phyloP scores from a whole-genome alignment of 306 rosid genomes.

The barrel medic (Medicago truncatula) region DNA sequence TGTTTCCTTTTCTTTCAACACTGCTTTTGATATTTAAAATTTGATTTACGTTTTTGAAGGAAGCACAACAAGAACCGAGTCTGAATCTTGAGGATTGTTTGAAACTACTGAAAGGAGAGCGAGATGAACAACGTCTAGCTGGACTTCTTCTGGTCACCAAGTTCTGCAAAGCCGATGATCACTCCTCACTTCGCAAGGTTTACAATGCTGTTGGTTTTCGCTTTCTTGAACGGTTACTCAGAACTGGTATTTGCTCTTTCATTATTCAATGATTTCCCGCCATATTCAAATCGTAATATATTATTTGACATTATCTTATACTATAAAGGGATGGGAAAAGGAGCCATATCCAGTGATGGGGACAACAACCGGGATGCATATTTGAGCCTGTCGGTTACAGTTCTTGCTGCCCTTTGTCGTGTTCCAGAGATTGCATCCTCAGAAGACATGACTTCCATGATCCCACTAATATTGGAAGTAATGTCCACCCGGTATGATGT shows the following conservation, averaged over 20 bases:
- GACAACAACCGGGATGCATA: conserved; percentile 70
- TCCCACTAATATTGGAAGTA: conserved; percentile 69
- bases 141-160: conserved; percentile 88
- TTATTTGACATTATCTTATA: conserved; percentile 1
- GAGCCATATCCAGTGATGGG: conserved; percentile 46
- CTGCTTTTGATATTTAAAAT: not conserved
- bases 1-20: not conserved
- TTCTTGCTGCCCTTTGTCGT: conserved; percentile 83
- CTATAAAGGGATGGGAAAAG: conserved; percentile 65
- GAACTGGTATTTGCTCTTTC: conserved; percentile 63
- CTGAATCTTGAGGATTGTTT: conserved; percentile 77
- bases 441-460: conserved; percentile 66
- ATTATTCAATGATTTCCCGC: not conserved
- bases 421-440: conserved; percentile 82
- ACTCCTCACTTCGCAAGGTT: conserved; percentile 65
- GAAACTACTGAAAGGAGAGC: conserved; percentile 86
- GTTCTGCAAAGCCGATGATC: conserved; percentile 74
- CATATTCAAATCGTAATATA: not conserved
- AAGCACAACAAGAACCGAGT: conserved; percentile 47
- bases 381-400: conserved; percentile 73
- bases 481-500: conserved; percentile 64
- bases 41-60: conserved; percentile 44
- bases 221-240: conserved; percentile 81
- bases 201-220: conserved; percentile 72
- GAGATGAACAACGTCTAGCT: conserved; percentile 92